phyloP scores from a whole-genome alignment of 148 eudicot species.

The Arctostaphylos glauca region DNA sequence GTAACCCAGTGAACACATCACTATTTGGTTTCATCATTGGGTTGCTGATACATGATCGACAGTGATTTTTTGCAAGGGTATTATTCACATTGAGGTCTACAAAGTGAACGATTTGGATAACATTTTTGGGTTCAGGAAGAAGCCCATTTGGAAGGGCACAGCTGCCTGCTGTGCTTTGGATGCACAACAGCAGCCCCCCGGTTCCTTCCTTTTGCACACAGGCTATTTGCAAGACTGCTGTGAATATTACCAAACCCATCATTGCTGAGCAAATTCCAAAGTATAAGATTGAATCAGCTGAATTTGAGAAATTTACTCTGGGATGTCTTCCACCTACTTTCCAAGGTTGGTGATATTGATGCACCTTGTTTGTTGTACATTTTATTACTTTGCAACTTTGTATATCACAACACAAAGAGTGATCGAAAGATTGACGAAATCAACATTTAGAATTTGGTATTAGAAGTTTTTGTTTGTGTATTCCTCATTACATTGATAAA shows the following conservation, averaged over 20 bases:
- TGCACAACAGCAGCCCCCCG: no score
- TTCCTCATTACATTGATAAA: neutral
- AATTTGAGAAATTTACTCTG: conserved; percentile 68
- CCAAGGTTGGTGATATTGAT: conserved; percentile 49
- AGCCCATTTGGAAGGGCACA: no score
- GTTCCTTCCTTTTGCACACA: conserved; percentile 9
- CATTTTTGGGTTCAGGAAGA: no score
- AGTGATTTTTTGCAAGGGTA: no score
- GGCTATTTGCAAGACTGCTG: conserved; percentile 88
- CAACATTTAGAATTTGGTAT: neutral
- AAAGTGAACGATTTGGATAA: no score
- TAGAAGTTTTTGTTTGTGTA: neutral
- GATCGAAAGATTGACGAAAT: neutral
- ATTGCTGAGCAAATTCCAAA: conserved; percentile 90
- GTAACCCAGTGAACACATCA: no score
- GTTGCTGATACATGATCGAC: no score
- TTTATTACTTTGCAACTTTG: neutral
- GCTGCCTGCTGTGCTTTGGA: no score
- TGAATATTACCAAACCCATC: conserved; percentile 73
- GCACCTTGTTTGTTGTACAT: neutral
- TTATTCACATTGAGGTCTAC: no score
- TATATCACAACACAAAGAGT: neutral
- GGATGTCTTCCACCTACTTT: conserved; percentile 88
- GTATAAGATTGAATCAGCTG: conserved; percentile 77
- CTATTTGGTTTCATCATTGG: no score